Percentiles rank a stretch among this genome's conserved stretches.
phyloP scores from a whole-genome alignment of 2,329 filamentous ascomycete species.

The Xylogone sp. region DNA sequence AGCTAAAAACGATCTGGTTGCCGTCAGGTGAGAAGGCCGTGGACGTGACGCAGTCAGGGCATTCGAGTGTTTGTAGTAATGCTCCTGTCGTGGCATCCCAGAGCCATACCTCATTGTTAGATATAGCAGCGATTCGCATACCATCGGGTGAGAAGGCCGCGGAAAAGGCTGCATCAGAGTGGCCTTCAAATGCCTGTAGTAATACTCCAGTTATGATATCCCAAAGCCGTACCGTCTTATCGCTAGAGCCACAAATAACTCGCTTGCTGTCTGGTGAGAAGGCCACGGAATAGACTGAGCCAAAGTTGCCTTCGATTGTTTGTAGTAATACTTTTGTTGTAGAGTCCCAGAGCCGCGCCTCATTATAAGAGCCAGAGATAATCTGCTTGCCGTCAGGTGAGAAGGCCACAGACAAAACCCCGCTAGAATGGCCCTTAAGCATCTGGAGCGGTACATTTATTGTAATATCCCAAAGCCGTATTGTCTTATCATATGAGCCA shows the following conservation, averaged over 20 bases:
- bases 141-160: too few relatives aligned
- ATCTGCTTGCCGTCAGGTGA: not conserved
- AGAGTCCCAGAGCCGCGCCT: slow-evolving; percentile 2
- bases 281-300: slow-evolving; percentile 6
- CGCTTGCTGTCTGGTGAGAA: slow-evolving; percentile 12
- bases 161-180: too few relatives aligned
- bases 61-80: slow-evolving; percentile 5
- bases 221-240: not conserved
- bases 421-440: slow-evolving; percentile 4
- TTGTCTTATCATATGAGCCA: not conserved
- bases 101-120: slow-evolving; percentile 2
- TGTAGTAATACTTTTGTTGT: not conserved
- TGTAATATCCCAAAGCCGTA: slow-evolving; percentile 5
- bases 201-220: not conserved
- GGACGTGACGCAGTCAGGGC: not conserved
- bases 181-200: not conserved
- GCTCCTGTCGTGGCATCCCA: slow-evolving; percentile 3
- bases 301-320: not conserved
- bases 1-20: slow-evolving; percentile 1
- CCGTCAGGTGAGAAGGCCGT: not conserved
- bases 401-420: not conserved
- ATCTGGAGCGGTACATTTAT: slow-evolving; percentile 1
- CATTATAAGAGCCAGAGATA: slow-evolving; percentile 1
- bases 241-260: slow-evolving; percentile 2
- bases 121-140: slow-evolving; percentile 1